Conservation (phyloP, 352 stramenopile genomes). For the Hyaloperonospora brassicae region DNA sequence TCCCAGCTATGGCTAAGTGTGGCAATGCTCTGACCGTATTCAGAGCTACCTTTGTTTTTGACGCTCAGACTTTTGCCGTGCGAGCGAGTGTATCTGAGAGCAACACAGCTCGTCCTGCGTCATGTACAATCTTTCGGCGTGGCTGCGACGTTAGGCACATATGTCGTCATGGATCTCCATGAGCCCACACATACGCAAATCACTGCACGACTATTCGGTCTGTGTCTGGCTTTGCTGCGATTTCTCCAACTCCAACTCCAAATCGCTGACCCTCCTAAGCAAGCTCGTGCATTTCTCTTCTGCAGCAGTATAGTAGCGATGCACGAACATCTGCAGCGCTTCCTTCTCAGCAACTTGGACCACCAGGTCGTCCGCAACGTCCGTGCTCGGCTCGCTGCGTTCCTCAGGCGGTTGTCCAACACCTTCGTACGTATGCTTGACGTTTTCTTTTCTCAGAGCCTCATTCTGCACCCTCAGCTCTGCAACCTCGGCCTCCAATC, state of each 20-base stretch:
- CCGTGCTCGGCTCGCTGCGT: conserved; percentile 1
- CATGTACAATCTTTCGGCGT: conserved; percentile 10
- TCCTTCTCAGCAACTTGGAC: conserved; percentile 36
- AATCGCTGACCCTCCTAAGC: conserved; percentile 21
- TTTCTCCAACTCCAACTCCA: conserved; percentile 27
- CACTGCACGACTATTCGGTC: conserved; percentile 23
- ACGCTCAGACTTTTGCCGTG: too few relatives aligned
- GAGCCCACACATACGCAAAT: conserved; percentile 28
- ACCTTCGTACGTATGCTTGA: conserved; percentile 11
- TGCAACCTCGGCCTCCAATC: conserved; percentile 19
- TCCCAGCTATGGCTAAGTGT: too few relatives aligned
- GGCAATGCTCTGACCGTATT: too few relatives aligned
- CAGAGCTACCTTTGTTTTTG: too few relatives aligned
- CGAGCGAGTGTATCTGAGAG: too few relatives aligned
- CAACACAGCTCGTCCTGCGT: not conserved
- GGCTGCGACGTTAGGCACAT: conserved; percentile 28
- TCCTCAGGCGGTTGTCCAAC: conserved; percentile 13
- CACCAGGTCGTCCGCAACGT: conserved; percentile 8
- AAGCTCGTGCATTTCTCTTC: conserved; percentile 44
- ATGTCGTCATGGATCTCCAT: conserved; percentile 26
- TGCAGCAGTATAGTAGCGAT: conserved; percentile 33
- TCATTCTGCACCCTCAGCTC: conserved; percentile 21
- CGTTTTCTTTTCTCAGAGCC: conserved; percentile 11
- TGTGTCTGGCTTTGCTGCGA: conserved; percentile 15
- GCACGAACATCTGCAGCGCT: conserved; percentile 38